Percentiles rank a stretch among this genome's conserved stretches.
These are phyloP conservation scores for Solanum clarkiae DNA, from an alignment of 257 asterid species.

Conservation along the genomic window DNA sequence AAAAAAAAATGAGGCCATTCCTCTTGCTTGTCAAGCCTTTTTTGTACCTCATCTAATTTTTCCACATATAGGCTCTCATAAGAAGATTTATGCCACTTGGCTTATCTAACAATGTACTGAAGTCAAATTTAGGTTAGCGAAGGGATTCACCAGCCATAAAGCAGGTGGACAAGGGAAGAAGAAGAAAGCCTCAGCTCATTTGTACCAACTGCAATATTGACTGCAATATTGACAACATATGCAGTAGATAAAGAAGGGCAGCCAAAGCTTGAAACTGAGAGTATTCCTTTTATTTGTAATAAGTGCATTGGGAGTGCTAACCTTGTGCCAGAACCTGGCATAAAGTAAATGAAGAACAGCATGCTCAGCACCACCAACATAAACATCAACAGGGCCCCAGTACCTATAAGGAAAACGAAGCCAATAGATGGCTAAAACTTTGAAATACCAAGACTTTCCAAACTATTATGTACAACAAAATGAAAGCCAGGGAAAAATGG, in stretches of 20 bases:
- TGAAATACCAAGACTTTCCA: background rate
- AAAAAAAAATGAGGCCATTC: background rate
- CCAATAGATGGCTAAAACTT: background rate
- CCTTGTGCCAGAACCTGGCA: slow-evolving; percentile 99
- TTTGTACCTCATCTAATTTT: background rate
- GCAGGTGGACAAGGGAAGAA: background rate
- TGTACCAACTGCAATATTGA: background rate
- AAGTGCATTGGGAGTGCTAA: slow-evolving; percentile 11
- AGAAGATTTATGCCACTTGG: background rate
- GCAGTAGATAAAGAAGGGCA: background rate
- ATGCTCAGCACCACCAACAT: slow-evolving; percentile 99
- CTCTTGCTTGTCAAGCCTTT: background rate
- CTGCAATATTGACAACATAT: background rate
- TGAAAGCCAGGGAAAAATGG: background rate
- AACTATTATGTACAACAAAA: background rate
- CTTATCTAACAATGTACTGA: background rate
- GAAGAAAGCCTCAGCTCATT: background rate
- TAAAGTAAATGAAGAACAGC: slow-evolving; percentile 99
- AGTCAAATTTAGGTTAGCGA: background rate
- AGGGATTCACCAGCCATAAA: background rate
- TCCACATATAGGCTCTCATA: background rate
- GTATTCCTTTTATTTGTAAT: background rate
- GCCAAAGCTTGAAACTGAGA: background rate
- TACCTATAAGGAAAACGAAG: slow-evolving; percentile 39
- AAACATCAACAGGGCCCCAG: slow-evolving; percentile 98